Evolutionary conservation across 2,329 filamentous ascomycete genomes (phyloP).

Genomic region (Pseudocercospora fijiensis): DNA sequence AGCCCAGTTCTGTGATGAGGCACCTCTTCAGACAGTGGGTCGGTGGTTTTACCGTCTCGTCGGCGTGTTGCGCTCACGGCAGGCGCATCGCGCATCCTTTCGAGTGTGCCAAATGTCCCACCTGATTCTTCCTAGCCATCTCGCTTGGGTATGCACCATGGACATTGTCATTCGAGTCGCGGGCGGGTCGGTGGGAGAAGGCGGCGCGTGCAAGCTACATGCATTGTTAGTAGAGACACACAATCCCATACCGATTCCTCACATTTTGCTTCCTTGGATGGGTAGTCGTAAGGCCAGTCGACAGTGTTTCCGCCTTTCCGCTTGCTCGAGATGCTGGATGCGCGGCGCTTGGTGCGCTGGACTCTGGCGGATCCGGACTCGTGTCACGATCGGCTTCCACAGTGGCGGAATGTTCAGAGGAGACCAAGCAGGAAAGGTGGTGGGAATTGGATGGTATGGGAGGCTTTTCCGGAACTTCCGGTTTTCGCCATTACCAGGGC

Average conservation of each 20-base stretch:
- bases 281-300: slow-evolving; percentile 74
- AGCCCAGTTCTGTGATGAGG: too few species aligned
- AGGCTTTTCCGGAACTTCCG: too few species aligned
- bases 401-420: too few species aligned
- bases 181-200: slow-evolving; percentile 80
- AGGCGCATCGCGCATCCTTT: slow-evolving; percentile 86
- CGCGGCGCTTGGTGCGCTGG: slow-evolving; percentile 59
- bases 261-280: slow-evolving; percentile 64
- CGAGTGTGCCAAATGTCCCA: slow-evolving; percentile 83
- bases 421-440: too few species aligned
- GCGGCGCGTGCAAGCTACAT: slow-evolving; percentile 80
- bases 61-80: slow-evolving; percentile 52
- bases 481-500: too few species aligned
- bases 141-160: slow-evolving; percentile 80
- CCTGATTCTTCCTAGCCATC: slow-evolving; percentile 92
- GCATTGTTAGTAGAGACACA: slow-evolving; percentile 21
- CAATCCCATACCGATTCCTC: slow-evolving; percentile 13
- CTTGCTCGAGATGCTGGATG: slow-evolving; percentile 57
- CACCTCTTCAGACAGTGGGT: slow-evolving; percentile 68
- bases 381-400: too few species aligned
- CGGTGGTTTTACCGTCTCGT: slow-evolving; percentile 64
- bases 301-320: slow-evolving; percentile 55
- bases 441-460: too few species aligned
- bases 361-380: too few species aligned
- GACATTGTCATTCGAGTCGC: slow-evolving; percentile 79